Evolutionary conservation across 2,329 filamentous ascomycete species (phyloP).

Genomic region (Emmonsiellopsis sp.): DNA sequence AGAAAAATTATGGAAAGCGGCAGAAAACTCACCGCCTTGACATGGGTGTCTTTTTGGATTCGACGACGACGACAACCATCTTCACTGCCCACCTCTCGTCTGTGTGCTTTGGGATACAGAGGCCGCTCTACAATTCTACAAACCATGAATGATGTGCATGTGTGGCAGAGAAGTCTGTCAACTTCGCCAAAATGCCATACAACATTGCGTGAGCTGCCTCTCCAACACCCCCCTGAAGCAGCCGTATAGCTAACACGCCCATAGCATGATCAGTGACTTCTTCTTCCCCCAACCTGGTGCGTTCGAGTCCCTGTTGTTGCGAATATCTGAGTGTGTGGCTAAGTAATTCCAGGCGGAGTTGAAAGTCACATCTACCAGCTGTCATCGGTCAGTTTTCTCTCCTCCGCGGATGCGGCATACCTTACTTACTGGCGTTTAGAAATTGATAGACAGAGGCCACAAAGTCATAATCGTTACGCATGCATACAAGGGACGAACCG

Average conservation of each 20-base stretch:
- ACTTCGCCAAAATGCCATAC: conserved; percentile 49
- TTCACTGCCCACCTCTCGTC: background rate
- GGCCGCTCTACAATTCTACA: background rate
- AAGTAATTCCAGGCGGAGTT: conserved; percentile 55
- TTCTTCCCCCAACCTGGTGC: conserved; percentile 89
- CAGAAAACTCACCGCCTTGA: conserved; percentile 14
- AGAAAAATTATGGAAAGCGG: background rate
- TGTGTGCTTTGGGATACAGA: background rate
- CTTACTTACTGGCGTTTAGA: conserved; percentile 37
- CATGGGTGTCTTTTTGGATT: background rate
- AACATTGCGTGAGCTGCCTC: conserved; percentile 53
- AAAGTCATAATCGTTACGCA: conserved; percentile 98
- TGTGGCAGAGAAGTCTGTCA: conserved; percentile 9
- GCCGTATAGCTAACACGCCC: conserved; percentile 14
- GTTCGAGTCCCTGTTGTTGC: conserved; percentile 7
- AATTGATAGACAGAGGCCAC: conserved; percentile 93
- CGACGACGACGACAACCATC: background rate
- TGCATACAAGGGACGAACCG: conserved; percentile 81
- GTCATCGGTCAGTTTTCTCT: conserved; percentile 50
- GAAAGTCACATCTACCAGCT: conserved; percentile 99
- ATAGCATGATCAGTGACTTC: conserved; percentile 93
- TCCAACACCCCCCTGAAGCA: conserved; percentile 1
- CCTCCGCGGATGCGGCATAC: background rate
- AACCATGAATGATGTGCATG: conserved; percentile 8
- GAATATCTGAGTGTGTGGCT: conserved; percentile 8